Conservation (phyloP, 805 yeast species). For the Saccharomycopsis amapae region DNA sequence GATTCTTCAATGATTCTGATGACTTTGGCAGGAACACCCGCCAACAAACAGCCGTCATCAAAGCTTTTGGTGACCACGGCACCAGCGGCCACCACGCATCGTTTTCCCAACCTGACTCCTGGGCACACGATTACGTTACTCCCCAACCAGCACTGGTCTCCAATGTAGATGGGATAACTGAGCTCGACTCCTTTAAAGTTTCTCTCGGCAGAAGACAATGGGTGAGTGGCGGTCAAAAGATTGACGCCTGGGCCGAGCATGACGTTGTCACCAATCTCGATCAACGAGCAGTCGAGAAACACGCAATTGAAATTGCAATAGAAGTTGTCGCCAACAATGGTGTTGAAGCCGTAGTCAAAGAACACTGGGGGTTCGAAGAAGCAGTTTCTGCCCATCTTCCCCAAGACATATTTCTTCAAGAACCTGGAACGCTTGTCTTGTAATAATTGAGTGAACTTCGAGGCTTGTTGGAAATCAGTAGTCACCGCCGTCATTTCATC, state of each 20-base stretch:
- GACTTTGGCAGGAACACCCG: constrained; percentile 57
- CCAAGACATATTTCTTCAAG: constrained; percentile 37
- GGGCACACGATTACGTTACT: constrained; percentile 48
- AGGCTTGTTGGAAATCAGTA: background rate
- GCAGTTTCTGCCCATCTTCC: constrained; percentile 35
- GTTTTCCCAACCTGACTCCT: constrained; percentile 60
- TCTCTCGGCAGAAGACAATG: constrained; percentile 42
- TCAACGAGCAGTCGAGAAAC: constrained; percentile 52
- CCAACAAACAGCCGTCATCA: constrained; percentile 45
- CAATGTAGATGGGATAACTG: constrained; percentile 51
- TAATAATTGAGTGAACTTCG: background rate
- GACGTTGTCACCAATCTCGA: constrained; percentile 53
- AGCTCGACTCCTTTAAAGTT: constrained; percentile 36
- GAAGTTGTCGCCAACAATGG: constrained; percentile 47
- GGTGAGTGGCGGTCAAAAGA: constrained; percentile 59
- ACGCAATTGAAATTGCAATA: constrained; percentile 51
- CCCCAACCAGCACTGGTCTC: constrained; percentile 65
- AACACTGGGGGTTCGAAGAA: constrained; percentile 52
- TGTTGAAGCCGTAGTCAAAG: constrained; percentile 64
- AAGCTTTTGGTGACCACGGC: constrained; percentile 53
- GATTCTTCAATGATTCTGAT: constrained; percentile 27
- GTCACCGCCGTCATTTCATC: constrained; percentile 29
- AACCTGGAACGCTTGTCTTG: constrained; percentile 33
- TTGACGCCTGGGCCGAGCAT: constrained; percentile 58
- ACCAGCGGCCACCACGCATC: constrained; percentile 60